These are phyloP conservation scores for Oryza meyeriana DNA, from an alignment of 176 grass and related monocot species.

Conservation along the genomic window DNA sequence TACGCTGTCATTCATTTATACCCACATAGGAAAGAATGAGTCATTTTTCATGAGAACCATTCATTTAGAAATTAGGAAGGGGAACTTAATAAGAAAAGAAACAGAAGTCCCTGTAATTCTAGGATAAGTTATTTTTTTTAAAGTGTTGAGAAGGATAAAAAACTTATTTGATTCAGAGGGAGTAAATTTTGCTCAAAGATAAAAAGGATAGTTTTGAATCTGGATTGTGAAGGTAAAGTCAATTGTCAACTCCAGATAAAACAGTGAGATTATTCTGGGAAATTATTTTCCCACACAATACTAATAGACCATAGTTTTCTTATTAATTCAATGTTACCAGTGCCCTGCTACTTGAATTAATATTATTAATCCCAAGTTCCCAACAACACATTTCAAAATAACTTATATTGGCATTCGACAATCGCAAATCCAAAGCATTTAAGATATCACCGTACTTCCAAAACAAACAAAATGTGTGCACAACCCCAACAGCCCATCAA, in stretches of 20 bases:
- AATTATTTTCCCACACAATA: background rate
- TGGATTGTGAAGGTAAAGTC: background rate
- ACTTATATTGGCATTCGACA: background rate
- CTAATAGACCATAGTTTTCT: background rate
- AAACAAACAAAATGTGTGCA: background rate
- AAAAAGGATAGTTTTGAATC: background rate
- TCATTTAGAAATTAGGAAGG: background rate
- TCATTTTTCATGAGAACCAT: background rate
- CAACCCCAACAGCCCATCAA: background rate
- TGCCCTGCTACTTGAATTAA: background rate
- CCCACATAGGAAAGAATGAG: background rate
- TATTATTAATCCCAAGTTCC: background rate
- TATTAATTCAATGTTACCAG: background rate
- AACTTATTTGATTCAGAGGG: background rate
- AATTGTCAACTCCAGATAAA: background rate
- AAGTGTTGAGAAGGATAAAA: too few relatives aligned
- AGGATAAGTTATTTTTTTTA: too few relatives aligned
- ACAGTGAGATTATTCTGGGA: background rate
- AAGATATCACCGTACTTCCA: background rate
- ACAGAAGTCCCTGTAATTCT: too few relatives aligned
- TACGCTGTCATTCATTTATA: background rate
- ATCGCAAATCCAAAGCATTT: background rate
- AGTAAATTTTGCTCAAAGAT: background rate
- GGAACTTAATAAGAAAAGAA: too few relatives aligned
- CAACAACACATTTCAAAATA: background rate